phyloP scores from a whole-genome alignment of 2,329 filamentous ascomycete species.

The Tolypocladium pustulatum region DNA sequence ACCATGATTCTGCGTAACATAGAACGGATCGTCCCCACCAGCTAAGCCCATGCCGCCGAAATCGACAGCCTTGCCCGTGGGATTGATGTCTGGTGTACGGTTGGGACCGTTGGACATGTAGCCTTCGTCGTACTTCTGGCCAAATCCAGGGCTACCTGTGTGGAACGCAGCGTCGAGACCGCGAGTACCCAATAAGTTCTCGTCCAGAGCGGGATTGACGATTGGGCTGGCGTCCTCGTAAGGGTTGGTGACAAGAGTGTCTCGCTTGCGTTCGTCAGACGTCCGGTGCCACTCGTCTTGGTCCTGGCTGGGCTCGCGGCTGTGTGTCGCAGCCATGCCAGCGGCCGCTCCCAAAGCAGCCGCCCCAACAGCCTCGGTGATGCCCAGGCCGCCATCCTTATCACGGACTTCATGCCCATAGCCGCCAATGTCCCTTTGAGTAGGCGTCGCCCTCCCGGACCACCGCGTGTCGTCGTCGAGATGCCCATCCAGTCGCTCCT shows the following conservation, averaged over 20 bases:
- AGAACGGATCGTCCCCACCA: slow-evolving; percentile 55
- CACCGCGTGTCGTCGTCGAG: slow-evolving; percentile 31
- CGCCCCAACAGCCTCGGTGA: slow-evolving; percentile 42
- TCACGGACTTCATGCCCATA: slow-evolving; percentile 22
- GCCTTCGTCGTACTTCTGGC: slow-evolving; percentile 67
- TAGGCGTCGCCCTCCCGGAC: slow-evolving; percentile 45
- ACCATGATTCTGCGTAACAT: slow-evolving; percentile 41
- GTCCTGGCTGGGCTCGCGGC: slow-evolving; percentile 44
- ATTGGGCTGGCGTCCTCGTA: slow-evolving; percentile 56
- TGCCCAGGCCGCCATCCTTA: slow-evolving; percentile 25
- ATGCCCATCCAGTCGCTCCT: slow-evolving; percentile 56
- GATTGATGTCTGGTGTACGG: slow-evolving; percentile 40
- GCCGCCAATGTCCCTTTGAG: slow-evolving; percentile 16
- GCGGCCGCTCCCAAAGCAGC: slow-evolving; percentile 43
- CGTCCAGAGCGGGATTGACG: slow-evolving; percentile 41
- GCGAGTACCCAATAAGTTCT: slow-evolving; percentile 33
- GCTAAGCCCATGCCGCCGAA: slow-evolving; percentile 40
- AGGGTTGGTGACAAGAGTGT: slow-evolving; percentile 56
- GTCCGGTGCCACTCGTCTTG: slow-evolving; percentile 55
- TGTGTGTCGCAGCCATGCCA: slow-evolving; percentile 33
- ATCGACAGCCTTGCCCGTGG: slow-evolving; percentile 45
- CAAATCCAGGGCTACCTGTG: slow-evolving; percentile 45
- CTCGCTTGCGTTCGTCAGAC: slow-evolving; percentile 52
- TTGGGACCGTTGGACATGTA: slow-evolving; percentile 71
- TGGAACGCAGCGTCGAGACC: slow-evolving; percentile 34